A percentile compares a stretch with the other conserved stretches of the same genome.
These are phyloP conservation scores for Nothophytophthora sp. DNA, from an alignment of 352 stramenopile genomes.

Conservation along the genomic window DNA sequence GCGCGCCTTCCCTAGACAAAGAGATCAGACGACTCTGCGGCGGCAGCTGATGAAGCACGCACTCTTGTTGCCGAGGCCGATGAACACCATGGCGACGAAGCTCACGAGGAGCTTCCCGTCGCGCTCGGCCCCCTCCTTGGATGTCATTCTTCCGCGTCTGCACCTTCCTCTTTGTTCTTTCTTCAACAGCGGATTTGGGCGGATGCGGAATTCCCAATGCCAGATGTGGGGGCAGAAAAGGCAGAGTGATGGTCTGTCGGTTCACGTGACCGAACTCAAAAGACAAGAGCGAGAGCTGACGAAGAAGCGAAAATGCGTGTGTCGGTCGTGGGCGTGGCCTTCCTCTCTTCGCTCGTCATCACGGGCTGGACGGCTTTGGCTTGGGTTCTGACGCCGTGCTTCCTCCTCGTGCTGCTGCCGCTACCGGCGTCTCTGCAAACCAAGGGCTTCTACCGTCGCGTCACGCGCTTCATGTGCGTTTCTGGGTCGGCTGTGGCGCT, in stretches of 20 bases:
- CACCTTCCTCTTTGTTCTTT: constrained; percentile 6
- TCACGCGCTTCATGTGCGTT: constrained; percentile 58
- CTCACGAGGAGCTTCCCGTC: constrained; percentile 76
- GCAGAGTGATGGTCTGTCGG: too few species aligned
- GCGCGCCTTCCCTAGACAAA: too few species aligned
- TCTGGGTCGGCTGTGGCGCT: too few species aligned
- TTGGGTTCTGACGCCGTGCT: constrained; percentile 57
- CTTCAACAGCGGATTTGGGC: too few species aligned
- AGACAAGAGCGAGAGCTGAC: neutral
- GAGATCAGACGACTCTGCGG: too few species aligned
- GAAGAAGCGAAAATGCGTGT: constrained; percentile 34
- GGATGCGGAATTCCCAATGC: too few species aligned
- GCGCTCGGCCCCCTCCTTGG: constrained; percentile 28
- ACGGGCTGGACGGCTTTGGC: constrained; percentile 60
- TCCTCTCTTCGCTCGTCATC: constrained; percentile 49
- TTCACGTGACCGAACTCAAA: too few species aligned
- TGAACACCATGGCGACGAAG: constrained; percentile 84
- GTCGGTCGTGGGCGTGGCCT: constrained; percentile 41
- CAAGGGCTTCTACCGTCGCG: constrained; percentile 45
- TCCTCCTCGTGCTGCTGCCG: constrained; percentile 43
- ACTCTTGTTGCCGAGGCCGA: constrained; percentile 88
- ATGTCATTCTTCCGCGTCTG: constrained; percentile 13
- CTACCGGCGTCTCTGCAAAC: constrained; percentile 20
- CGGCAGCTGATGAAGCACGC: too few species aligned
- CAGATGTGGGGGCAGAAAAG: too few species aligned